Conservation (phyloP, 1,284 basidiomycete genomes). For the Bjerkandera adusta region DNA sequence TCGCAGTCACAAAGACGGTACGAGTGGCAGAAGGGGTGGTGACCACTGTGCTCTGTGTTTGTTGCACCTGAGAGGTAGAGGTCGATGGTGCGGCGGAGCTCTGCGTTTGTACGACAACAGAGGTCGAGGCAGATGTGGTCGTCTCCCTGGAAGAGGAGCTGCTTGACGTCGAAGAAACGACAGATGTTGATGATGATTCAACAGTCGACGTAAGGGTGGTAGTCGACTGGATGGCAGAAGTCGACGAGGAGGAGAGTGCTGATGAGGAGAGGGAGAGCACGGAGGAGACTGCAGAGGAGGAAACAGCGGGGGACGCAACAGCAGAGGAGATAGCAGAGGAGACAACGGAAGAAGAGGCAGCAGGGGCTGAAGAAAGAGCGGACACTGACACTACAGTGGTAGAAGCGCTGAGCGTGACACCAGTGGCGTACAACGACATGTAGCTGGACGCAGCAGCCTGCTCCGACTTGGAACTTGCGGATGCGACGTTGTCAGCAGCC, state of each 20-base stretch:
- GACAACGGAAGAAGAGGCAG: too few species aligned
- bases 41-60: not conserved
- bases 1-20: constrained; percentile 14
- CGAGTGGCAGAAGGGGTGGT: constrained; percentile 12
- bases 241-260: constrained; percentile 5
- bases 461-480: not conserved
- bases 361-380: too few species aligned
- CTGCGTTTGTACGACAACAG: constrained; percentile 2
- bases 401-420: constrained; percentile 7
- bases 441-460: not conserved
- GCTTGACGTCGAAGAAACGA: too few species aligned
- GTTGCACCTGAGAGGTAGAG: constrained; percentile 12
- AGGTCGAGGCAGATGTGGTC: too few species aligned
- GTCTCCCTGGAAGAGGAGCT: too few species aligned
- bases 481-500: not conserved
- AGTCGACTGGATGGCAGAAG: not conserved
- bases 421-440: constrained; percentile 1
- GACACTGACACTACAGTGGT: not conserved
- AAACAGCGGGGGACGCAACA: constrained; percentile 9
- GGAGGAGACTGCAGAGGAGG: constrained; percentile 8
- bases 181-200: too few species aligned
- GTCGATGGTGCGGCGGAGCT: not conserved
- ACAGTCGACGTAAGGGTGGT: too few species aligned
- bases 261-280: constrained; percentile 9
- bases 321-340: constrained; percentile 4